Percentiles rank a stretch among this genome's conserved stretches.
Conservation (phyloP, 805 yeast genomes). For the Candida michaelii region DNA sequence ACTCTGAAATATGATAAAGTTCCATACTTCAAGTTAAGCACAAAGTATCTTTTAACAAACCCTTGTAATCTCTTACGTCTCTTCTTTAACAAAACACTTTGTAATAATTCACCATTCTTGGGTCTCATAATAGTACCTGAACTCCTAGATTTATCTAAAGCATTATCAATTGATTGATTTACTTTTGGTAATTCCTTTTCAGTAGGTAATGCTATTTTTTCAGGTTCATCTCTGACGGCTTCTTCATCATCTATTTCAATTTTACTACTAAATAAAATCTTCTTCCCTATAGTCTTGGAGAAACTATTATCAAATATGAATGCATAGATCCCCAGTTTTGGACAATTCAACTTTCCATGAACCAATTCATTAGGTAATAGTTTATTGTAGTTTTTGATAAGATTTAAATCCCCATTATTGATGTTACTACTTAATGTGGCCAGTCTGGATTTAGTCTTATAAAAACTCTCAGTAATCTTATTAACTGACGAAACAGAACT, state of each 20-base stretch:
- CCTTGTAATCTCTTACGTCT: slow-evolving; percentile 82
- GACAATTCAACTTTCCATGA: slow-evolving; percentile 61
- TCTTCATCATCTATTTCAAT: not conserved
- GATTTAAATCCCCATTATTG: slow-evolving; percentile 42
- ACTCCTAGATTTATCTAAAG: slow-evolving; percentile 6
- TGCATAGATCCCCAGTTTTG: slow-evolving; percentile 71
- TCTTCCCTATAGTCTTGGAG: slow-evolving; percentile 81
- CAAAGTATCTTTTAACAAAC: slow-evolving; percentile 79
- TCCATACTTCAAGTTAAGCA: slow-evolving; percentile 78
- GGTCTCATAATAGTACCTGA: slow-evolving; percentile 30
- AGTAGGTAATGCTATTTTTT: not conserved
- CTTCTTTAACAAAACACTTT: slow-evolving; percentile 77
- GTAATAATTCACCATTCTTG: slow-evolving; percentile 68
- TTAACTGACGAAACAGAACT: slow-evolving; percentile 36
- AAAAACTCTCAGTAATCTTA: slow-evolving; percentile 31
- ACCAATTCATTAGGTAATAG: slow-evolving; percentile 55
- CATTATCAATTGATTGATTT: slow-evolving; percentile 2
- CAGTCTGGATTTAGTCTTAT: slow-evolving; percentile 35
- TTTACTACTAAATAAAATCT: slow-evolving; percentile 58
- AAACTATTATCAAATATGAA: slow-evolving; percentile 91
- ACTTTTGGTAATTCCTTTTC: slow-evolving; percentile 2
- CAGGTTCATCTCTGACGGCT: too few species aligned
- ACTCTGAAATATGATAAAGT: slow-evolving; percentile 80
- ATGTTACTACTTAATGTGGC: slow-evolving; percentile 38
- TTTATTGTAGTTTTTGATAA: slow-evolving; percentile 59